phyloP scores from a whole-genome alignment of 2,329 filamentous ascomycete genomes.

The Taxawa tesnikishii region DNA sequence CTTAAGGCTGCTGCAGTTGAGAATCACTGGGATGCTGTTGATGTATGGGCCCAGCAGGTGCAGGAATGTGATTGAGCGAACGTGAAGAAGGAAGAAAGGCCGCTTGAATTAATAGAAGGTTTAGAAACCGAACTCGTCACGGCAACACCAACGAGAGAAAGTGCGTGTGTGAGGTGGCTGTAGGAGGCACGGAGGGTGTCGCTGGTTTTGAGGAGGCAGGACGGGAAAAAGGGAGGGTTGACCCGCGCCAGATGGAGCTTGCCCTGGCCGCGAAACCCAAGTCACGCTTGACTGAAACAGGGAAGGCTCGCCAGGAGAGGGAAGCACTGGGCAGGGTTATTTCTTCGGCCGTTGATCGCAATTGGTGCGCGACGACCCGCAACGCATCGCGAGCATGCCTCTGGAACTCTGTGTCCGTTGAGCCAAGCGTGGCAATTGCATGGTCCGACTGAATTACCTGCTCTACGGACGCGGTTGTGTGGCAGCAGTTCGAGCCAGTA shows the following conservation, averaged over 20 bases:
- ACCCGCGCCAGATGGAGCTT: neutral
- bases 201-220: neutral
- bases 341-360: neutral
- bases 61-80: conserved; percentile 6
- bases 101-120: neutral
- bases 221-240: neutral
- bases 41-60: conserved; percentile 5
- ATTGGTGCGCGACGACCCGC: neutral
- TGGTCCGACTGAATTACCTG: too few species aligned
- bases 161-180: neutral
- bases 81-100: conserved; percentile 1
- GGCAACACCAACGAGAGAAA: neutral
- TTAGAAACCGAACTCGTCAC: neutral
- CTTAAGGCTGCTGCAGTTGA: conserved; percentile 1
- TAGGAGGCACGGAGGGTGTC: neutral
- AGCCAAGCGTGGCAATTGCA: too few species aligned
- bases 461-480: too few species aligned
- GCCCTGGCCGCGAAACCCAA: neutral
- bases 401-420: too few species aligned
- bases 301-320: neutral
- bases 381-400: too few species aligned
- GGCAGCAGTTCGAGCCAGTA: too few species aligned
- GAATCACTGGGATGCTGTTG: conserved; percentile 6
- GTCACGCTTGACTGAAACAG: too few species aligned
- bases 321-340: neutral